Conservation (phyloP, 805 yeast genomes). For the Myxozyma nipponensis region DNA sequence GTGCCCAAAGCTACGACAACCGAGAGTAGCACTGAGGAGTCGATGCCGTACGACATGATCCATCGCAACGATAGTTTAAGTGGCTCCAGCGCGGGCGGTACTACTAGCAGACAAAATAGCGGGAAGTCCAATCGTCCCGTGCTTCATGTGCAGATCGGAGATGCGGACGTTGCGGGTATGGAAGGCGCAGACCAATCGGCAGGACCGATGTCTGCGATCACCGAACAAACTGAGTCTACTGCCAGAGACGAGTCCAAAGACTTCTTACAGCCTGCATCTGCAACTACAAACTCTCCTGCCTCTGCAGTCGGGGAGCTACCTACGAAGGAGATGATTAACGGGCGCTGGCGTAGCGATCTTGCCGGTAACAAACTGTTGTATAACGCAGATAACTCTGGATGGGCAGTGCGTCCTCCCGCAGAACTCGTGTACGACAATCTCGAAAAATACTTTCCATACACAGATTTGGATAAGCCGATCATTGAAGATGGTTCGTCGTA, state of each 20-base stretch:
- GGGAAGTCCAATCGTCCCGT: conserved; percentile 21
- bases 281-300: conserved; percentile 18
- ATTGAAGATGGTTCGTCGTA: conserved; percentile 50
- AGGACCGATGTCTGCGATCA: conserved; percentile 17
- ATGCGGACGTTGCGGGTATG: conserved; percentile 4
- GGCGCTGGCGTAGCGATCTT: neutral
- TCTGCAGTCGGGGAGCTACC: conserved; percentile 23
- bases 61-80: conserved; percentile 2
- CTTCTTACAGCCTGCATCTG: conserved; percentile 3
- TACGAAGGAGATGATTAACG: neutral
- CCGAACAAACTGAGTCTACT: conserved; percentile 19
- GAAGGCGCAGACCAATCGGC: neutral
- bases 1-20: neutral
- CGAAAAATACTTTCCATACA: conserved; percentile 86
- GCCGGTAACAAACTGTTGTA: neutral
- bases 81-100: conserved; percentile 6
- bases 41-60: conserved; percentile 7
- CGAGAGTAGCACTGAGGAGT: neutral
- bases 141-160: conserved; percentile 21
- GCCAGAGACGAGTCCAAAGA: neutral
- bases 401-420: conserved; percentile 90
- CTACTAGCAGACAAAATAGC: conserved; percentile 10
- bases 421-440: conserved; percentile 89
- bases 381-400: conserved; percentile 28
- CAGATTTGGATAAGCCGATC: conserved; percentile 89